phyloP scores from a whole-genome alignment of 2,329 filamentous ascomycete genomes.

The Lachnellula hyalina region DNA sequence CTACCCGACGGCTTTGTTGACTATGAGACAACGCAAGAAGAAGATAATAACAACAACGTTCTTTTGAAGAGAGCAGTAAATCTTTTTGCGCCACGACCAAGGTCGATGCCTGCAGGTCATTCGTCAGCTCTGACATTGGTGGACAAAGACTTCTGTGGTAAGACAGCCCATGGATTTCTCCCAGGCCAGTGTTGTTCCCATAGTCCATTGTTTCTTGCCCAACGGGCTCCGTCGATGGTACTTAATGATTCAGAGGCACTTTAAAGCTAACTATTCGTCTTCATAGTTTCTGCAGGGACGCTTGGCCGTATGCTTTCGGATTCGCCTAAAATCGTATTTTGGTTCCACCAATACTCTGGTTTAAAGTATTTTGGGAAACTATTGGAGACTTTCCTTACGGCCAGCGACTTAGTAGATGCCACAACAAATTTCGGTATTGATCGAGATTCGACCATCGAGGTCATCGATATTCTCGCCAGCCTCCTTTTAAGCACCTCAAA shows the following conservation, averaged over 20 bases:
- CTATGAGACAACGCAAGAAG: slow-evolving; percentile 76
- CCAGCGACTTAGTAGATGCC: slow-evolving; percentile 42
- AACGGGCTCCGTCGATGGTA: too few relatives aligned
- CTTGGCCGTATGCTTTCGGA: slow-evolving; percentile 71
- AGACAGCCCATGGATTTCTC: too few relatives aligned
- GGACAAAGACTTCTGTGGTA: slow-evolving; percentile 30
- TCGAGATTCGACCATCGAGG: slow-evolving; percentile 62
- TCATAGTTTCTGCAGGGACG: slow-evolving; percentile 62
- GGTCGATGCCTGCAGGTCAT: slow-evolving; percentile 3
- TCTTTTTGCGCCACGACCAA: slow-evolving; percentile 48
- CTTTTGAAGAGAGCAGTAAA: slow-evolving; percentile 59
- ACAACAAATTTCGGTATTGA: slow-evolving; percentile 44
- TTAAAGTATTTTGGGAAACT: slow-evolving; percentile 74
- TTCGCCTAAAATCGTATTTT: slow-evolving; percentile 69
- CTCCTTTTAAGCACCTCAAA: slow-evolving; percentile 47
- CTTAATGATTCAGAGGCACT: too few relatives aligned
- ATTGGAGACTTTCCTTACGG: slow-evolving; percentile 60
- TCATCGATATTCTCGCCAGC: slow-evolving; percentile 67
- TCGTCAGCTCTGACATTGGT: slow-evolving; percentile 25
- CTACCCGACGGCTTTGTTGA: slow-evolving; percentile 67
- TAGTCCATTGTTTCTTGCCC: too few relatives aligned
- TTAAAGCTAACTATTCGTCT: slow-evolving; percentile 22
- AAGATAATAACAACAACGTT: slow-evolving; percentile 79
- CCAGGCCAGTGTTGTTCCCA: too few relatives aligned
- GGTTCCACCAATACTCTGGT: slow-evolving; percentile 71